These are phyloP conservation scores for Lunasporangiospora selenospora DNA, from an alignment of 192 early-diverging fungal species.

Conservation along the genomic window DNA sequence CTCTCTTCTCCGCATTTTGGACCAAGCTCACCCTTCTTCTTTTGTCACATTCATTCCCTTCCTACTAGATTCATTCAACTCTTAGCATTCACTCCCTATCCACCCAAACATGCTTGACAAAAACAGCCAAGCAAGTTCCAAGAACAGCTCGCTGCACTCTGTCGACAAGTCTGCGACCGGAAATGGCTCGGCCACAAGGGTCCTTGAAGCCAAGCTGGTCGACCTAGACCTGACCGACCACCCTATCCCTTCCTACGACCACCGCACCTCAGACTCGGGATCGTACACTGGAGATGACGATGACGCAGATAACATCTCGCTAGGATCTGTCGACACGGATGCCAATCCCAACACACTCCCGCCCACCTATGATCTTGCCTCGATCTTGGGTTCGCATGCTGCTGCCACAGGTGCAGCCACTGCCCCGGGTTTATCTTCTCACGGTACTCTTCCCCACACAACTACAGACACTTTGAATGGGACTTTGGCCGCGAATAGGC, in stretches of 20 bases:
- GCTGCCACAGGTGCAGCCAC: slow-evolving; percentile 32
- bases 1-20: no score
- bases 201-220: slow-evolving; percentile 22
- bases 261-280: slow-evolving; percentile 4
- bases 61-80: no score
- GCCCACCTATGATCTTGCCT: slow-evolving; percentile 39
- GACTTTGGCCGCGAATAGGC: no score
- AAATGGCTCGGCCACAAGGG: neutral
- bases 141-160: slow-evolving; percentile 13
- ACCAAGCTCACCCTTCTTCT: no score
- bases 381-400: slow-evolving; percentile 18
- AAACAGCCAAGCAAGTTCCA: neutral
- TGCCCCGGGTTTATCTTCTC: no score
- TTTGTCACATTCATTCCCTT: no score
- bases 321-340: slow-evolving; percentile 38
- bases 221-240: slow-evolving; percentile 9
- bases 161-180: slow-evolving; percentile 5
- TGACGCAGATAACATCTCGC: slow-evolving; percentile 32
- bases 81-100: no score
- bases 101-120: neutral
- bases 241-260: neutral
- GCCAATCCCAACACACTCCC: slow-evolving; percentile 18
- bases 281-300: slow-evolving; percentile 13
- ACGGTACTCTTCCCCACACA: no score
- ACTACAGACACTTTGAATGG: no score